Evolutionary conservation across 129 eudicot genomes (phyloP).

Genomic region (Smallanthus sonchifolius): DNA sequence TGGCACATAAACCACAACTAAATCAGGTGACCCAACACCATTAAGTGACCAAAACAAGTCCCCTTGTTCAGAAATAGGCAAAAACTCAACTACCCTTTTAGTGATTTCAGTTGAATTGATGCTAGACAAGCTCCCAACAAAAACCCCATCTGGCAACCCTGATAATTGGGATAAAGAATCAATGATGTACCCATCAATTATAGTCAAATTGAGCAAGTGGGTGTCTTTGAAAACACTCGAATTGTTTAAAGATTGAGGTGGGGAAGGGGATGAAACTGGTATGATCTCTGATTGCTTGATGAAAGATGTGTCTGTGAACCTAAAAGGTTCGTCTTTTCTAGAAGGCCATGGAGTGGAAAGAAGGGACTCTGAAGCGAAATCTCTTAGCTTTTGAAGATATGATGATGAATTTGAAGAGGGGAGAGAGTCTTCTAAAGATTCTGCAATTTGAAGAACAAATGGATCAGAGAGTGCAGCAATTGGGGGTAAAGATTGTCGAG

Average conservation of each 20-base stretch:
- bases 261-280: constrained; percentile 44
- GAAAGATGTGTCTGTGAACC: constrained; percentile 85
- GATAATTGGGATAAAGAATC: constrained; percentile 46
- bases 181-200: constrained; percentile 69
- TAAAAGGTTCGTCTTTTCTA: constrained; percentile 73
- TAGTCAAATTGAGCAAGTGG: constrained; percentile 45
- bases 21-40: constrained; percentile 90
- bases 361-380: constrained; percentile 60
- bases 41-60: constrained; percentile 92
- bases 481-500: constrained; percentile 25
- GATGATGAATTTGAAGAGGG: constrained; percentile 47
- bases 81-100: constrained; percentile 56
- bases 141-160: constrained; percentile 72
- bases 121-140: constrained; percentile 65
- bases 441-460: constrained; percentile 84
- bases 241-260: constrained; percentile 19
- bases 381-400: constrained; percentile 68
- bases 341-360: constrained; percentile 85
- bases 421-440: constrained; percentile 78
- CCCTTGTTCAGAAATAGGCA: constrained; percentile 56
- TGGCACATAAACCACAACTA: constrained; percentile 82
- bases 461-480: constrained; percentile 73
- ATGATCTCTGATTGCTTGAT: constrained; percentile 58
- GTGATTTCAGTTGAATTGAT: constrained; percentile 39
- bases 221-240: constrained; percentile 37